phyloP scores from a whole-genome alignment of 768 basidiomycete genomes.

The Calvatia gigantea region DNA sequence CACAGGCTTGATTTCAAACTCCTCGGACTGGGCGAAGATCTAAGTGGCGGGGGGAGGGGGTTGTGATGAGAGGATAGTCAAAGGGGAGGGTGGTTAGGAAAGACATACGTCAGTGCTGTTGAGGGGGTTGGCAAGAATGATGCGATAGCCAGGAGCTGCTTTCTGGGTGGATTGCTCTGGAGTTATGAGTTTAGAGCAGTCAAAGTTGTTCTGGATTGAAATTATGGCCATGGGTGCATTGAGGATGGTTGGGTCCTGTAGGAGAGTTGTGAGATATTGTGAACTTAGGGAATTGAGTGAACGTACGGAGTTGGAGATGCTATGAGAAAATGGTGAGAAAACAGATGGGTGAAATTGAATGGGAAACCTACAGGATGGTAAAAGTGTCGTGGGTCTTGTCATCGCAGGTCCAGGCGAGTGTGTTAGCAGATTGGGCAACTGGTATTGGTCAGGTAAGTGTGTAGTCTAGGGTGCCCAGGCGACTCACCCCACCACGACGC shows the following conservation, averaged over 20 bases:
- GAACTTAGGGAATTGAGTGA: neutral
- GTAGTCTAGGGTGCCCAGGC: neutral
- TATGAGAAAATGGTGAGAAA: conserved; percentile 20
- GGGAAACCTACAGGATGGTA: conserved; percentile 49
- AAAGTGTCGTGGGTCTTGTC: conserved; percentile 35
- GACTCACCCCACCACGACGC: conserved; percentile 61
- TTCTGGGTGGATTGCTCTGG: conserved; percentile 38
- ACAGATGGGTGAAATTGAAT: conserved; percentile 4
- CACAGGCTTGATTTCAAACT: conserved; percentile 58
- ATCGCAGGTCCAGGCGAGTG: conserved; percentile 57
- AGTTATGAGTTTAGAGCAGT: conserved; percentile 55
- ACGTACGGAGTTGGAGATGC: conserved; percentile 36
- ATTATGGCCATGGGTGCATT: conserved; percentile 42
- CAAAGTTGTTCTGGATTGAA: conserved; percentile 47
- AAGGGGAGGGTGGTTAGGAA: neutral
- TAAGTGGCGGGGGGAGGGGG: conserved; percentile 20
- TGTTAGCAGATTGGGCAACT: conserved; percentile 59
- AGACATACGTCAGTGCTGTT: conserved; percentile 52
- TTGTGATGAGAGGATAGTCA: neutral
- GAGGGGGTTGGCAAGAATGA: conserved; percentile 46
- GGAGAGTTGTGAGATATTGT: neutral
- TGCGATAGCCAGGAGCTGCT: conserved; percentile 43
- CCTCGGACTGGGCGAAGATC: conserved; percentile 52
- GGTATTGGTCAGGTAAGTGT: conserved; percentile 1
- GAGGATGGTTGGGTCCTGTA: conserved; percentile 34